Evolutionary conservation across 148 eudicot species (phyloP).

Genomic region (Oxyria digyna): DNA sequence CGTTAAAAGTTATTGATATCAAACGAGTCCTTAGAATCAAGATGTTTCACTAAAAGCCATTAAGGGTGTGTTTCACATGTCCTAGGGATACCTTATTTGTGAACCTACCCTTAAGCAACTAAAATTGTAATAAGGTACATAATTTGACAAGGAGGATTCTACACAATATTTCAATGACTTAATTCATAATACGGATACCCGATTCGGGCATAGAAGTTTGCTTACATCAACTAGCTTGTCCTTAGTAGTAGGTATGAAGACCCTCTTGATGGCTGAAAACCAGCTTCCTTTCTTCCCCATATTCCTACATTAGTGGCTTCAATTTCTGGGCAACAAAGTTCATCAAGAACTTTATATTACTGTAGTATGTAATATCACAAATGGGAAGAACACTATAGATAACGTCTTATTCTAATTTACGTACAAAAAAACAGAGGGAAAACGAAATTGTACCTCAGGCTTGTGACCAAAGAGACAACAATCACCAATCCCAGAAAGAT

Average conservation of each 20-base stretch:
- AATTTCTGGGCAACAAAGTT: slow-evolving; percentile 22
- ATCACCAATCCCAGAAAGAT: not conserved
- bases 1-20: too few relatives aligned
- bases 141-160: too few relatives aligned
- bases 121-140: not conserved
- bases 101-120: too few relatives aligned
- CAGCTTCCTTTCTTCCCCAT: slow-evolving; percentile 99
- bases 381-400: too few relatives aligned
- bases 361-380: not conserved
- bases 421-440: not conserved
- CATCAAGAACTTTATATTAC: not conserved
- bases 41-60: too few relatives aligned
- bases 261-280: slow-evolving; percentile 94
- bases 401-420: not conserved
- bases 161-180: too few relatives aligned
- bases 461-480: not conserved
- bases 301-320: slow-evolving; percentile 51
- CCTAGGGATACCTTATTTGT: not conserved
- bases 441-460: not conserved
- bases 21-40: too few relatives aligned
- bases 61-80: too few relatives aligned
- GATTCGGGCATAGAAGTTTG: not conserved
- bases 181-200: not conserved
- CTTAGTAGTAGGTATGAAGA: slow-evolving; percentile 58
- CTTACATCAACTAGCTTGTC: slow-evolving; percentile 75